phyloP scores from a whole-genome alignment of 2,329 filamentous ascomycete species.

The Madurella mycetomatis region DNA sequence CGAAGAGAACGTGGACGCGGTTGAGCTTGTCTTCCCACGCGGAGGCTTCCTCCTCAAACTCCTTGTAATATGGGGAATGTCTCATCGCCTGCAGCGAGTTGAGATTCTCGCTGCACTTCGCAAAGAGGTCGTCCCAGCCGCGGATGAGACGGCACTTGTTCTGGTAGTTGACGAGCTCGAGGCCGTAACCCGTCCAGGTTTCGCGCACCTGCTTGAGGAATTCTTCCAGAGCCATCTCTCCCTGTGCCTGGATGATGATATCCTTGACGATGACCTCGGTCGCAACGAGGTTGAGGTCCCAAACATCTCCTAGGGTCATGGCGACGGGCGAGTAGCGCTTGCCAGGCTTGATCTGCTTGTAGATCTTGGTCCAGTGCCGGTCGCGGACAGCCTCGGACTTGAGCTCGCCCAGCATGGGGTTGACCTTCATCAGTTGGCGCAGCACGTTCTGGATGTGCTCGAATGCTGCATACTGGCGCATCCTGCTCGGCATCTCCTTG shows the following conservation, averaged over 20 bases:
- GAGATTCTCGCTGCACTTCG: constrained; percentile 96
- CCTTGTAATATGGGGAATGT: constrained; percentile 98
- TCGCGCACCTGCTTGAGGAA: constrained; percentile 95
- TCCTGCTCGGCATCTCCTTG: constrained; percentile 97
- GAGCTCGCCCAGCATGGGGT: constrained; percentile 79
- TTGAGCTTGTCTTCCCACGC: constrained; percentile 98
- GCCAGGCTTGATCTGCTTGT: constrained; percentile 87
- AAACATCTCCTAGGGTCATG: constrained; percentile 96
- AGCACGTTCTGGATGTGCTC: constrained; percentile 94
- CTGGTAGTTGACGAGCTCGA: constrained; percentile 95
- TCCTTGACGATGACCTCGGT: constrained; percentile 86
- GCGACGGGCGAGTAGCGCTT: constrained; percentile 92
- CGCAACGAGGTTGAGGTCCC: constrained; percentile 87
- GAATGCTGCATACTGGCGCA: constrained; percentile 99
- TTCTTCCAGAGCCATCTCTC: constrained; percentile 97
- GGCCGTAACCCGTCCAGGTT: constrained; percentile 90
- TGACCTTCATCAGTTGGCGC: constrained; percentile 85
- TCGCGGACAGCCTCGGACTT: constrained; percentile 96
- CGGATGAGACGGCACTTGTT: constrained; percentile 96
- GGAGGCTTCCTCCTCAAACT: constrained; percentile 96
- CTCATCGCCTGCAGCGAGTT: constrained; percentile 98
- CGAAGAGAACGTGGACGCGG: constrained; percentile 92
- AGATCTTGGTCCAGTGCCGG: constrained; percentile 96
- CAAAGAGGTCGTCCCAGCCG: constrained; percentile 96
- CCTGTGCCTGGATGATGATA: constrained; percentile 92